Conservation (phyloP, 2,329 filamentous ascomycete genomes). For the Fusarium sambucinum region DNA sequence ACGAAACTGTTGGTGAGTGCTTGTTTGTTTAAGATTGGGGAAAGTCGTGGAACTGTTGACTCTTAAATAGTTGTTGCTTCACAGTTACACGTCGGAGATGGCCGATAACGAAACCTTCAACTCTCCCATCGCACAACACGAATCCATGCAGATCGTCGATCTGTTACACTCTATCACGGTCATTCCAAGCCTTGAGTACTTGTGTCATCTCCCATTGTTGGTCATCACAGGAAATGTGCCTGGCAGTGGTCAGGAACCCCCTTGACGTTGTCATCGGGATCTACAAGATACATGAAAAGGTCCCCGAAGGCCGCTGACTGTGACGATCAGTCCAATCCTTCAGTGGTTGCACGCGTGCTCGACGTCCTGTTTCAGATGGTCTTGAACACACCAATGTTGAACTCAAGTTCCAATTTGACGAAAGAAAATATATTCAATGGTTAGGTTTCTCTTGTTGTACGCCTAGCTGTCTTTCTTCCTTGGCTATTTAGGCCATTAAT, state of each 20-base stretch:
- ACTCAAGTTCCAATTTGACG: neutral
- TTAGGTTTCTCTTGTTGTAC: too few relatives aligned
- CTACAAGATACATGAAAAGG: neutral
- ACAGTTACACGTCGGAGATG: neutral
- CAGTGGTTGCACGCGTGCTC: too few relatives aligned
- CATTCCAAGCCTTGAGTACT: neutral
- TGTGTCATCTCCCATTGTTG: neutral
- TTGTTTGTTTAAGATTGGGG: accelerated
- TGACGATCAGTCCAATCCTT: too few relatives aligned
- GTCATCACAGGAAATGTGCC: neutral
- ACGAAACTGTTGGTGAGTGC: neutral
- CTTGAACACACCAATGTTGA: too few relatives aligned
- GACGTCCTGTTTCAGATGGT: too few relatives aligned
- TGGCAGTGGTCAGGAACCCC: neutral
- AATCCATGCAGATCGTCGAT: neutral
- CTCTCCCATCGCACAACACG: too few relatives aligned
- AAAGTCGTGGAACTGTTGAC: neutral
- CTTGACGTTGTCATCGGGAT: neutral
- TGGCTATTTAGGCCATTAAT: too few relatives aligned
- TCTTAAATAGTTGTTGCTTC: neutral
- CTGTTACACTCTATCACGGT: neutral
- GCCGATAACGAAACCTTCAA: neutral
- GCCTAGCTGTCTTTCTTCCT: too few relatives aligned
- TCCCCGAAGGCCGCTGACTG: neutral
- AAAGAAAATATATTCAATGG: neutral